Evolutionary conservation across 1,284 basidiomycete species (phyloP).

Genomic region (Puccinia polysora): DNA sequence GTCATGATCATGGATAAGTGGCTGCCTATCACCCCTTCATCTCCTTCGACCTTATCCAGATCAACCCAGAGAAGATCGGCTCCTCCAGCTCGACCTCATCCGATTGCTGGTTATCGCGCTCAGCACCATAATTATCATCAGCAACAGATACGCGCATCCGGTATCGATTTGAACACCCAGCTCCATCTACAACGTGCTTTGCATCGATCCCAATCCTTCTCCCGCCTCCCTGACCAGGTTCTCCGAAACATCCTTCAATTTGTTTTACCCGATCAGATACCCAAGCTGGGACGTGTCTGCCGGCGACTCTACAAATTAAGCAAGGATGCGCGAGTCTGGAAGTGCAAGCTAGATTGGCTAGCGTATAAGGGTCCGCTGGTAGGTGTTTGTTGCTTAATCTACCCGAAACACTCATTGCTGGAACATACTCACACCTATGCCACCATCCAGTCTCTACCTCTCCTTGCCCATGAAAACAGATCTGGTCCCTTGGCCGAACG

Average conservation of each 20-base stretch:
- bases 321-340: background rate
- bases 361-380: background rate
- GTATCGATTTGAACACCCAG: background rate
- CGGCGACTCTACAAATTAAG: background rate
- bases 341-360: background rate
- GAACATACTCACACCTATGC: no score
- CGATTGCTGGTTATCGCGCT: conserved; percentile 12
- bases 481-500: no score
- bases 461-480: no score
- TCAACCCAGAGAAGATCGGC: conserved; percentile 2
- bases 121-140: conserved; percentile 31
- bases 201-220: background rate
- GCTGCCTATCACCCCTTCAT: no score
- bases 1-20: no score
- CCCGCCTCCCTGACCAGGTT: background rate
- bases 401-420: no score
- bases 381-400: no score
- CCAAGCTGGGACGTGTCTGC: background rate
- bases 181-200: background rate
- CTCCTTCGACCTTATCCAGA: no score
- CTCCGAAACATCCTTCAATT: background rate
- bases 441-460: no score
- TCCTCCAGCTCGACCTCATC: conserved; percentile 4
- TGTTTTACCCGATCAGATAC: background rate
- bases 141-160: background rate